Conservation (phyloP, 1,139 yeast genomes). For the Pichia sp. region DNA sequence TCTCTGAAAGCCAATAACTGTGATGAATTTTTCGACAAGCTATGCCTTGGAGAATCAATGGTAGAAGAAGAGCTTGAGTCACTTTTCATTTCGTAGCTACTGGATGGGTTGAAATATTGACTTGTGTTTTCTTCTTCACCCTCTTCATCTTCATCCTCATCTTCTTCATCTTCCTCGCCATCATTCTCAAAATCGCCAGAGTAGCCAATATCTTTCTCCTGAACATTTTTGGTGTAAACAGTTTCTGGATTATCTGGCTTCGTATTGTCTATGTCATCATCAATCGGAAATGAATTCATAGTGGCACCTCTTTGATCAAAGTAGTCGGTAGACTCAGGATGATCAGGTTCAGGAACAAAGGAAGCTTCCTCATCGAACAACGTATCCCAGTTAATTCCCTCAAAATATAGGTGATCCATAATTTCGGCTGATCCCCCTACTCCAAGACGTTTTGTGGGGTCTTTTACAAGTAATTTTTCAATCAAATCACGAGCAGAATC, state of each 20-base stretch:
- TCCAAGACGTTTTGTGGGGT: constrained; percentile 70
- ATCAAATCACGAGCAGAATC: constrained; percentile 74
- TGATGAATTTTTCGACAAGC: constrained; percentile 20
- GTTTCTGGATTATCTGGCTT: not conserved
- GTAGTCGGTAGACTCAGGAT: constrained; percentile 88
- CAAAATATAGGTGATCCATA: constrained; percentile 70
- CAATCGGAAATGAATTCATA: constrained; percentile 55
- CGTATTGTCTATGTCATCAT: constrained; percentile 43
- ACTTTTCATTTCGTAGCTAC: constrained; percentile 9
- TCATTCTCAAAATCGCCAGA: constrained; percentile 16
- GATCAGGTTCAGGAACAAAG: constrained; percentile 72
- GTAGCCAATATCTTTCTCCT: constrained; percentile 17
- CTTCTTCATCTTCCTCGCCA: constrained; percentile 17
- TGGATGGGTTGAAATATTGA: not conserved
- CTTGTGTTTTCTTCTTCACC: not conserved
- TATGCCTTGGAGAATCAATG: constrained; percentile 27
- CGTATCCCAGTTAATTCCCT: constrained; percentile 67
- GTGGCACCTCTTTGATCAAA: constrained; percentile 90
- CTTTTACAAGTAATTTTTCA: constrained; percentile 50
- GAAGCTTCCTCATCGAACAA: constrained; percentile 74
- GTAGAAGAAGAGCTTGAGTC: constrained; percentile 29
- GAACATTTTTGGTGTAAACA: constrained; percentile 18
- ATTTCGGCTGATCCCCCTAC: constrained; percentile 74
- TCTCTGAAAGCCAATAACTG: constrained; percentile 23
- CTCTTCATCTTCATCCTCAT: constrained; percentile 12